Evolutionary conservation across 176 grass and related monocot genomes (phyloP).

Genomic region (Pontederia paniculata): DNA sequence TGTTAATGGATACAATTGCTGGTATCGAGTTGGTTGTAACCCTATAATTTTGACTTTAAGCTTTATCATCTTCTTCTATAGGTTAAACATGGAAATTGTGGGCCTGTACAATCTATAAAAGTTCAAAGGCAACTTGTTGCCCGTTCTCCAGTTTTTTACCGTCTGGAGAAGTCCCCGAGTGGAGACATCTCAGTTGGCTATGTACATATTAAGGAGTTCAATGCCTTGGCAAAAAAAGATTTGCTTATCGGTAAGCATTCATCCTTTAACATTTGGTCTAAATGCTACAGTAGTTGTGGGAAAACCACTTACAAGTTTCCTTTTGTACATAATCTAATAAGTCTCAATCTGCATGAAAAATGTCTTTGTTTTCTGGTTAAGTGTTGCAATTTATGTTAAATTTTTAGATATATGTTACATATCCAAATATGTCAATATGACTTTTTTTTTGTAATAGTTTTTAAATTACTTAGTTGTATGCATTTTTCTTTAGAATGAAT

Average conservation of each 20-base stretch:
- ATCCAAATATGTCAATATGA: too few species aligned
- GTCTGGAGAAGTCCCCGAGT: conserved; percentile 68
- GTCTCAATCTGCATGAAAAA: too few species aligned
- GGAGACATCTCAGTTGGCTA: conserved; percentile 69
- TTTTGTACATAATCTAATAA: too few species aligned
- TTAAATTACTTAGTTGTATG: too few species aligned
- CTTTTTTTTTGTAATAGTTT: too few species aligned
- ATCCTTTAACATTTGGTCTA: conserved; percentile 26
- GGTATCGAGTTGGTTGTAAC: neutral
- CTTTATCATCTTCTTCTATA: conserved; percentile 27
- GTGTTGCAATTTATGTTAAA: too few species aligned
- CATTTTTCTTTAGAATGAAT: too few species aligned
- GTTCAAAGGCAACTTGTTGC: conserved; percentile 84
- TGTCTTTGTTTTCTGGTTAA: too few species aligned
- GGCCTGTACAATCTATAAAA: conserved; percentile 72
- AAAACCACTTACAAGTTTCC: too few species aligned
- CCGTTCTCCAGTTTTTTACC: conserved; percentile 73
- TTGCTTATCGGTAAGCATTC: conserved; percentile 74
- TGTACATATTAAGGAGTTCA: conserved; percentile 94
- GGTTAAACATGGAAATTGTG: conserved; percentile 88
- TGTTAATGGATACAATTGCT: neutral
- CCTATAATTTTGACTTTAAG: conserved; percentile 15
- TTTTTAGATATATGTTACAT: too few species aligned
- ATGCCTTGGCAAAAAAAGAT: conserved; percentile 96
- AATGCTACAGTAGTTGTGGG: neutral